Base-by-base conservation (phyloP, 352 stramenopile genomes). In the Globisporangium nunn region DNA sequence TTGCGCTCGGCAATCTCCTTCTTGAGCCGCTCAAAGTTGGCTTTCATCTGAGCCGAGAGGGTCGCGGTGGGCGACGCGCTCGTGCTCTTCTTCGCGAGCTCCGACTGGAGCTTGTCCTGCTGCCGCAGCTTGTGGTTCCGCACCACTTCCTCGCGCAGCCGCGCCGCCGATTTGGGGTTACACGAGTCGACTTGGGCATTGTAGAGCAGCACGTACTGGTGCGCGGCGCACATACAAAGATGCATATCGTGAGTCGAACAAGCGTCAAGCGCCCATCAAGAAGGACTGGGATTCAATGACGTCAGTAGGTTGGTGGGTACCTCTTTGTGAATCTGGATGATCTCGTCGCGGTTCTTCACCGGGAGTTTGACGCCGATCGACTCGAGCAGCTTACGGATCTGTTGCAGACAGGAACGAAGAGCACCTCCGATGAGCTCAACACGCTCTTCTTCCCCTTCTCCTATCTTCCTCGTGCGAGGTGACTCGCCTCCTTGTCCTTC, bases 281-380 rank as follows among this genome's bases (percentile, higher is more conserved):
- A 23, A 23, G 23, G 23, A 23, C 23, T 23, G 23, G 23, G 23
- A 23, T 23, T 23, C 23, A 23, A 23, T 23, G 23, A 23, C 23
- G 35, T 15, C 2, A 1, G 11, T 12, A 4, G 17, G 33, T 37
- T 0, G 15, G 14, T 23, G 11, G 63, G 30, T 59, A 93, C 83
- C 75, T 94, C 84, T 74, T 94, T 94, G 70, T 94, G 84, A 54
- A 89, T 87, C 58, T 90, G 78, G 61, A 94, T 90, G 62, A 92
- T 91, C 44, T 90, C 81, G n/a, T 92, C 81, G 37, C 81, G 70
- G 57, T 83, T 85, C 59, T 86, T 89, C 28, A 84, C 74, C 6
- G 62, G 58, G 10, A 78, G 59, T 30, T 72, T 70, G 33, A 94
- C 74, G 49, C 75, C 78, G 50, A 88, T 91, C 14, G 59, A 57